Evolutionary conservation across 192 early-diverging fungal species (phyloP).

Genomic region (Coemansia sp.): DNA sequence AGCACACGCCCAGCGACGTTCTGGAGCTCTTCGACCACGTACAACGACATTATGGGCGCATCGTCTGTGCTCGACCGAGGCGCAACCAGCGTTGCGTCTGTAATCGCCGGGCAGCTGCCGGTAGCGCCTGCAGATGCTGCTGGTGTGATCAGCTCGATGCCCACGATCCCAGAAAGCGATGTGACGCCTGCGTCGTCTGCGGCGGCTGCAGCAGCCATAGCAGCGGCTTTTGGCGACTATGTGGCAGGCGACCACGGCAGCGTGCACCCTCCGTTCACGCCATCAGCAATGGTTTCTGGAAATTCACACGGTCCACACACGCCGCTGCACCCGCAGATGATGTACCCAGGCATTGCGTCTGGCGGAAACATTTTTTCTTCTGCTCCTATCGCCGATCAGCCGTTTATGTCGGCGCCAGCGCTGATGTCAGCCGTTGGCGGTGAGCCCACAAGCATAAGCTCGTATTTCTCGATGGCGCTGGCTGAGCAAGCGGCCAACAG

Average conservation of each 20-base stretch:
- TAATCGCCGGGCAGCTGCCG: not conserved
- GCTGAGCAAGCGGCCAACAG: not conserved
- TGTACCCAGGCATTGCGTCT: slow-evolving; percentile 1
- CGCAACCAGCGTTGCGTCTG: not conserved
- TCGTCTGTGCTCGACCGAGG: slow-evolving; percentile 7
- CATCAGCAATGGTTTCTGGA: not conserved
- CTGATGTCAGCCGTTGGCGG: slow-evolving; percentile 42
- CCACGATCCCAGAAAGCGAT: slow-evolving; percentile 29
- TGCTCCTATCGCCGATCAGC: slow-evolving; percentile 1
- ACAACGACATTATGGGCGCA: slow-evolving; percentile 25
- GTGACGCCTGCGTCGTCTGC: not conserved
- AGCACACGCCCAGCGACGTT: not conserved
- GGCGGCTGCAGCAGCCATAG: slow-evolving; percentile 6
- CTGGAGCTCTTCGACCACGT: slow-evolving; percentile 25
- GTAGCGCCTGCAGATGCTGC: not conserved
- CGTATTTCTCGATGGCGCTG: slow-evolving; percentile 43
- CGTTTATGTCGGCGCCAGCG: slow-evolving; percentile 50
- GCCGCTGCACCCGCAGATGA: slow-evolving; percentile 7
- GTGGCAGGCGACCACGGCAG: not conserved
- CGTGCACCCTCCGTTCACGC: not conserved
- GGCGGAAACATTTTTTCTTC: not conserved
- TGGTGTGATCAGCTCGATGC: slow-evolving; percentile 15
- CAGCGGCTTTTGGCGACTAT: slow-evolving; percentile 6
- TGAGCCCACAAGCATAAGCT: slow-evolving; percentile 32
- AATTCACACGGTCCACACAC: not conserved